A percentile compares a stretch with the other conserved stretches of the same genome.
Evolutionary conservation across 2,329 filamentous ascomycete species (phyloP).

Genomic region (Thermoascus crustaceus): DNA sequence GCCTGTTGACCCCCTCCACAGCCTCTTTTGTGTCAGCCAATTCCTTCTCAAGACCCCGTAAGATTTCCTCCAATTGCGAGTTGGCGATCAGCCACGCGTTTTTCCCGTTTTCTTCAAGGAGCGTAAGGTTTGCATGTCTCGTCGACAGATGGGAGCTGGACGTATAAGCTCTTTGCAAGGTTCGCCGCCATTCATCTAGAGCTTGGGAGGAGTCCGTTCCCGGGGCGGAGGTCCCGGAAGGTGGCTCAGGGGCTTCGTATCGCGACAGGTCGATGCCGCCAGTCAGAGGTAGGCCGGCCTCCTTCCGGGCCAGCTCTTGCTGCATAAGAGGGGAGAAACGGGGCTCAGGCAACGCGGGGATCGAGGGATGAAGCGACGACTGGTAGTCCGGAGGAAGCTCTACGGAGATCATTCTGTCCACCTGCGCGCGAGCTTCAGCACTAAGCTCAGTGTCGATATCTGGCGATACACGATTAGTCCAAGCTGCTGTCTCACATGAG

Average conservation of each 20-base stretch:
- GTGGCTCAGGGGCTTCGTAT: slow-evolving; percentile 68
- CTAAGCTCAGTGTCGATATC: slow-evolving; percentile 75
- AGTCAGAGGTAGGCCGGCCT: slow-evolving; percentile 49
- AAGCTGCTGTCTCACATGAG: slow-evolving; percentile 6
- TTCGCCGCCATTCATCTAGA: slow-evolving; percentile 41
- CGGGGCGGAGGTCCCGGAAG: slow-evolving; percentile 34
- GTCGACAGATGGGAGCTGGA: slow-evolving; percentile 50
- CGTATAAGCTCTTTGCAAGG: slow-evolving; percentile 49
- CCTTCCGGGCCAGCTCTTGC: slow-evolving; percentile 61
- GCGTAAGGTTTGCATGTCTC: slow-evolving; percentile 53
- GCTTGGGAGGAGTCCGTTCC: slow-evolving; percentile 22
- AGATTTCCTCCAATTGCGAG: slow-evolving; percentile 64
- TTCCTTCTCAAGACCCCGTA: slow-evolving; percentile 64
- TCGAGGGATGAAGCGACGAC: slow-evolving; percentile 48
- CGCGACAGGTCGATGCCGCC: slow-evolving; percentile 65
- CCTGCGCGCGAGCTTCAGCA: slow-evolving; percentile 51
- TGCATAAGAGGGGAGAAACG: slow-evolving; percentile 59
- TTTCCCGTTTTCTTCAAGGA: slow-evolving; percentile 76
- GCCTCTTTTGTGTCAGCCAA: slow-evolving; percentile 59
- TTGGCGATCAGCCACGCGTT: slow-evolving; percentile 90
- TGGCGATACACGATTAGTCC: slow-evolving; percentile 28
- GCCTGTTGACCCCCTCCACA: slow-evolving; percentile 64
- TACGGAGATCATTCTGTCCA: slow-evolving; percentile 59
- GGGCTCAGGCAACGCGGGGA: slow-evolving; percentile 46
- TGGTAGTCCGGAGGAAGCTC: slow-evolving; percentile 50